These are phyloP conservation scores for Stagonosporopsis cucurbitacearum DNA, from an alignment of 2,329 filamentous ascomycete genomes.

Conservation along the genomic window DNA sequence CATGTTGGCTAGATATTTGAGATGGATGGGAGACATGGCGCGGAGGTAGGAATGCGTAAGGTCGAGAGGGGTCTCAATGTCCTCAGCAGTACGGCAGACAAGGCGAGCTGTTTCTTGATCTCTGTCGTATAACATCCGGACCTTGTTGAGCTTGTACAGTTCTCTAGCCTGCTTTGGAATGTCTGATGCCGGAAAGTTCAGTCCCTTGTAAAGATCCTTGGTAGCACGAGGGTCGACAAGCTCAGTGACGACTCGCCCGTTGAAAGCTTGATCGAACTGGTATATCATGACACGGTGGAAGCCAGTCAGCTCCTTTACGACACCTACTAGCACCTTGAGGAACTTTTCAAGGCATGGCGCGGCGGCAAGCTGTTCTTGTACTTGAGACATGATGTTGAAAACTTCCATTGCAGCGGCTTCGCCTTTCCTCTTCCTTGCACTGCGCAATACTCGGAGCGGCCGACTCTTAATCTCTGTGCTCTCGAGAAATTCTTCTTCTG, in stretches of 20 bases:
- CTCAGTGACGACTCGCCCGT: slow-evolving; percentile 86
- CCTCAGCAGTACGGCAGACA: slow-evolving; percentile 77
- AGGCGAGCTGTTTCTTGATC: slow-evolving; percentile 80
- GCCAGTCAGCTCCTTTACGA: slow-evolving; percentile 87
- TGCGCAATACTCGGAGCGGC: slow-evolving; percentile 77
- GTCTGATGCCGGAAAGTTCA: slow-evolving; percentile 88
- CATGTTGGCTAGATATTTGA: slow-evolving; percentile 90
- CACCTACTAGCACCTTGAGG: slow-evolving; percentile 80
- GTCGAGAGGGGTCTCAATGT: slow-evolving; percentile 77
- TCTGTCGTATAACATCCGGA: slow-evolving; percentile 84
- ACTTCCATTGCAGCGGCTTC: slow-evolving; percentile 87
- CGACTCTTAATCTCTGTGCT: slow-evolving; percentile 79
- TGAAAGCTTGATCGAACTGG: slow-evolving; percentile 83
- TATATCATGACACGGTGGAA: slow-evolving; percentile 95
- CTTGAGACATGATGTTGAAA: slow-evolving; percentile 89
- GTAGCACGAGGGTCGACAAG: slow-evolving; percentile 81
- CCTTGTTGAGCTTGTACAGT: slow-evolving; percentile 89
- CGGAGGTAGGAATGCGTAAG: slow-evolving; percentile 84
- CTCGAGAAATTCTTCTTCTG: slow-evolving; percentile 73
- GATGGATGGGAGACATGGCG: slow-evolving; percentile 87
- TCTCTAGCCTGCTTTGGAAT: slow-evolving; percentile 86
- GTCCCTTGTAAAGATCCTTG: slow-evolving; percentile 82
- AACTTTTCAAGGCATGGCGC: slow-evolving; percentile 75
- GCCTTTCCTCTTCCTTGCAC: slow-evolving; percentile 75
- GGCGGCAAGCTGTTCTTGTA: slow-evolving; percentile 82